Conservation (phyloP, 2,329 filamentous ascomycete species). For the Fusarium musae region DNA sequence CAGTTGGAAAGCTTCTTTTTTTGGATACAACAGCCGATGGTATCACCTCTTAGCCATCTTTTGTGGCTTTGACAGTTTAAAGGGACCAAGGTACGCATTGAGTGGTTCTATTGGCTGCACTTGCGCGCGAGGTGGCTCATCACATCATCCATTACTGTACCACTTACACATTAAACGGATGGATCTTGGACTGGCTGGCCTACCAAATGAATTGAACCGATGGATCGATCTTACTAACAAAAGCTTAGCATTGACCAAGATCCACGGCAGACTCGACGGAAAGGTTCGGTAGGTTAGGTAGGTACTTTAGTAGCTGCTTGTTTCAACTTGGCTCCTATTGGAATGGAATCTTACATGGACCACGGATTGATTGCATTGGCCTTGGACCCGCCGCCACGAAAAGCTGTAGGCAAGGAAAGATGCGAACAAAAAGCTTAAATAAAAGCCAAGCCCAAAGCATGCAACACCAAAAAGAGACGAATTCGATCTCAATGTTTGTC, state of each 20-base stretch:
- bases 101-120: neutral
- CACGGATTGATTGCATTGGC: neutral
- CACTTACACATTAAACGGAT: neutral
- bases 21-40: neutral
- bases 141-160: too few species aligned
- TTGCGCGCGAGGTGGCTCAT: neutral
- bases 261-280: conserved; percentile 8
- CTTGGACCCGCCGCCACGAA: conserved; percentile 6
- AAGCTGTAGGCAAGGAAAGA: neutral
- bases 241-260: neutral
- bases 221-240: neutral
- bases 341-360: neutral
- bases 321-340: neutral
- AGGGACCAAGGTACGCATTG: neutral
- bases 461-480: neutral
- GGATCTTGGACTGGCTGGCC: neutral
- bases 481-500: neutral
- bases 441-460: neutral
- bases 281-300: neutral
- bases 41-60: neutral
- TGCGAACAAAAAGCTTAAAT: conserved; percentile 22
- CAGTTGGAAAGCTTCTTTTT: neutral
- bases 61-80: neutral
- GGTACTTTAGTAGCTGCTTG: neutral
- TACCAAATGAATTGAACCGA: neutral